A percentile compares a stretch with the other conserved stretches of the same genome.
Conservation (phyloP, 1,139 yeast species). For the Hyphopichia wangnamkhiaoensis region DNA sequence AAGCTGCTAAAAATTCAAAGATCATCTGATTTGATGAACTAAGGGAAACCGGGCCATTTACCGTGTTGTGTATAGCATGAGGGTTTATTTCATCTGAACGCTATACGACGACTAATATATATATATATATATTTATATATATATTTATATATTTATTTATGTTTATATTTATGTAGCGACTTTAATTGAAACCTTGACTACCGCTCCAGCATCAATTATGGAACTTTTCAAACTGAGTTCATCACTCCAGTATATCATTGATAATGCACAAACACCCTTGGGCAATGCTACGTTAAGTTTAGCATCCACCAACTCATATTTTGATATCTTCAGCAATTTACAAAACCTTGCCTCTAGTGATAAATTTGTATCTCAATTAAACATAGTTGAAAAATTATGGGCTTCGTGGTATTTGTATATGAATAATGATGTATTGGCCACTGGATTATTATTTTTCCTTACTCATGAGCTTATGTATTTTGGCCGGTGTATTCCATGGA, state of each 20-base stretch:
- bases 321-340: conserved; percentile 4
- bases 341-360: conserved; percentile 9
- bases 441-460: conserved; percentile 73
- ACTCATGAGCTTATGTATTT: conserved; percentile 82
- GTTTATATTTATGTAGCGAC: too few species aligned
- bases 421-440: conserved; percentile 77
- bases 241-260: conserved; percentile 2
- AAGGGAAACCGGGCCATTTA: too few species aligned
- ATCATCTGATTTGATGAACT: too few species aligned
- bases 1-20: too few species aligned
- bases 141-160: too few species aligned
- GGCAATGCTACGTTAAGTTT: too few species aligned
- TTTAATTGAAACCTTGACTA: too few species aligned
- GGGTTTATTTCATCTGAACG: neutral
- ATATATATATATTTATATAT: too few species aligned
- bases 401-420: conserved; percentile 75
- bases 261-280: neutral
- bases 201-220: neutral
- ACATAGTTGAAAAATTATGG: conserved; percentile 64
- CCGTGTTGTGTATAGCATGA: neutral
- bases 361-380: conserved; percentile 15
- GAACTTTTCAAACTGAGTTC: conserved; percentile 3
- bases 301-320: conserved; percentile 3
- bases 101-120: neutral
- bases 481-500: conserved; percentile 86